Conservation (phyloP, 2,329 filamentous ascomycete species). For the Fusarium nurragi region DNA sequence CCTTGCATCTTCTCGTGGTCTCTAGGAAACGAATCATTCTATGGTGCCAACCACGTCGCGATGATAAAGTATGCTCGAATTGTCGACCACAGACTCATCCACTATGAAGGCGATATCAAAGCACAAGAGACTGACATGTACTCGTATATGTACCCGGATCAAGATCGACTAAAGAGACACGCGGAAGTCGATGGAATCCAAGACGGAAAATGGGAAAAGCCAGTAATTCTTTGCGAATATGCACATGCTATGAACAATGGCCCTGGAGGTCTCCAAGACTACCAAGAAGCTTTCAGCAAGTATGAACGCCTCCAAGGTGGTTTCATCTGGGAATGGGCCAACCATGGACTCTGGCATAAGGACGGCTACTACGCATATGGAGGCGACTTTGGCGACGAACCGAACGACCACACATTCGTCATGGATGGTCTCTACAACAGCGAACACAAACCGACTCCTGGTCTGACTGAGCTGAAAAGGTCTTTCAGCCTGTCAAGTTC, state of each 20-base stretch:
- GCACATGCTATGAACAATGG: constrained; percentile 12
- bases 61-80: constrained; percentile 18
- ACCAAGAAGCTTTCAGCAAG: neutral
- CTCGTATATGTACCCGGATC: constrained; percentile 16
- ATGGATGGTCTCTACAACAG: constrained; percentile 15
- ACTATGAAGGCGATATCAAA: constrained; percentile 17
- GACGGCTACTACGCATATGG: constrained; percentile 16
- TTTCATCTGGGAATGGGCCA: constrained; percentile 21
- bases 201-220: constrained; percentile 8
- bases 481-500: constrained; percentile 9
- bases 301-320: constrained; percentile 13
- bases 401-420: constrained; percentile 7
- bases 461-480: constrained; percentile 3
- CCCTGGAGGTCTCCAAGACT: neutral
- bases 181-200: constrained; percentile 2
- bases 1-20: constrained; percentile 17
- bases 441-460: constrained; percentile 8
- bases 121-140: constrained; percentile 20
- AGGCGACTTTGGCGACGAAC: constrained; percentile 15
- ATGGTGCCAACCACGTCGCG: constrained; percentile 4
- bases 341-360: constrained; percentile 9
- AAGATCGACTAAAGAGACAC: constrained; percentile 5
- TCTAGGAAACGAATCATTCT: constrained; percentile 11
- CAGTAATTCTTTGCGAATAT: constrained; percentile 13
- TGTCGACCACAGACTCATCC: constrained; percentile 8